Base-by-base conservation (phyloP, 2,329 filamentous ascomycete species). In the Cylindrodendrum hubeiense region DNA sequence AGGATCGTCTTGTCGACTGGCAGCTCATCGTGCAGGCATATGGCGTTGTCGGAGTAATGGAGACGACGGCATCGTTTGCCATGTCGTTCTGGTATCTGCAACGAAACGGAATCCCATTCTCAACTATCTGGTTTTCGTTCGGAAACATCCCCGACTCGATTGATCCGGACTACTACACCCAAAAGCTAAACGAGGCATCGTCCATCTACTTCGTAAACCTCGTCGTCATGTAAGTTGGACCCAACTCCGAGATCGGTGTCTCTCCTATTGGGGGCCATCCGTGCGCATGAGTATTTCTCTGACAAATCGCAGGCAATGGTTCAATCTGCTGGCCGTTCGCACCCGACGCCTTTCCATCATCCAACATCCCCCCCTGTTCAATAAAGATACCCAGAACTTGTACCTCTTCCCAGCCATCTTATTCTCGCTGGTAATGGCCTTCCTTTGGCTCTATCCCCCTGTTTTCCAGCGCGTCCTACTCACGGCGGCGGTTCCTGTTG, bases 181-280 rank as follows among this genome's bases (percentile, higher is more conserved):
- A 81, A 28, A 84, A 87, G 67, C 80, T 91, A 24, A 91, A 90
- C 67, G 84, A 87, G 65, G 91, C 91, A 0, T 91, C 87, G 39
- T 92, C 89, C 17, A 90, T 95, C 65, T 95, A 95, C 78, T 95
- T 95, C 72, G 87, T 94, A 70, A 95, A 90, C 64, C 81, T 95
- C 22, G 92, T 95, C 2, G 89, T 95, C 52, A 93, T 95, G 91
- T 71, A 69, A 69, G 68, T 71, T 43, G 21, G 7, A 17, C 4
- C 34, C 4, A 41, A 15, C 59, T 47, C 60, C 66, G 66, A 66
- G 19, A 68, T 62, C 56, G 66, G 65, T 53, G 24, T 15, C 21
- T 17, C 33, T 34, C 13, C 57, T 22, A 6, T 13, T 28, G 46
- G 26, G 15, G 33, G 22, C 6, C 24, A 21, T 24, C 15, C 26